Percentiles rank a stretch among this genome's conserved stretches.
Conservation (phyloP, 1,284 basidiomycete species). For the Coniferiporia weirii region DNA sequence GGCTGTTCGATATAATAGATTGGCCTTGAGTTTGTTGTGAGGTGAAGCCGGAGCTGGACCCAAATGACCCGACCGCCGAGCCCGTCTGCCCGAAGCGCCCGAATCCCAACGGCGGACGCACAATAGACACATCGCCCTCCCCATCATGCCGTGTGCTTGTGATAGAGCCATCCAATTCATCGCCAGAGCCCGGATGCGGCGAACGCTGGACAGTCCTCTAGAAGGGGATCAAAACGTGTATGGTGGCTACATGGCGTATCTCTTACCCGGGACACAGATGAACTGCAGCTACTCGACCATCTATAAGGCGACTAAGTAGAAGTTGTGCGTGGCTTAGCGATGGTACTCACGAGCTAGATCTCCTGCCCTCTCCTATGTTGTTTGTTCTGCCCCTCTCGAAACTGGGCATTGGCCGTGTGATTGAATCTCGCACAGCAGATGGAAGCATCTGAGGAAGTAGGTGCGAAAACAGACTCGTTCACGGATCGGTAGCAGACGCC, state of each 20-base stretch:
- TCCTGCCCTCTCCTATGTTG: not conserved
- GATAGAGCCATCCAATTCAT: not conserved
- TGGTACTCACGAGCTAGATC: not conserved
- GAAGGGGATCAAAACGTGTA: not conserved
- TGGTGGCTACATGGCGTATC: not conserved
- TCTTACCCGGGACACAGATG: not conserved
- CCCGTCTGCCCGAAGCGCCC: not conserved
- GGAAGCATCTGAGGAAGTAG: not conserved
- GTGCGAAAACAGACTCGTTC: too few species aligned
- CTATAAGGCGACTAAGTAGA: not conserved
- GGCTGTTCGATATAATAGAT: not conserved
- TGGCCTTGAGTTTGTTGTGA: not conserved
- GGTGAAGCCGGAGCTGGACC: not conserved
- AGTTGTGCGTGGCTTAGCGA: not conserved
- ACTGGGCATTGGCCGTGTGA: not conserved
- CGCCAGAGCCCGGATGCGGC: not conserved
- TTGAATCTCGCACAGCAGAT: not conserved
- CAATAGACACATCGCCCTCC: not conserved
- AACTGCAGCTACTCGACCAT: constrained; percentile 9
- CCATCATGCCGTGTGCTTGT: not conserved
- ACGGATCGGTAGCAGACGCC: too few species aligned
- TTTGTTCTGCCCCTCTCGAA: not conserved
- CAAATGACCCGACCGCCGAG: not conserved
- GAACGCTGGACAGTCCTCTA: not conserved
- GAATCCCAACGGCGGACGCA: not conserved